phyloP scores from a whole-genome alignment of 75 land plant genomes.

The Cupressus sempervirens region DNA sequence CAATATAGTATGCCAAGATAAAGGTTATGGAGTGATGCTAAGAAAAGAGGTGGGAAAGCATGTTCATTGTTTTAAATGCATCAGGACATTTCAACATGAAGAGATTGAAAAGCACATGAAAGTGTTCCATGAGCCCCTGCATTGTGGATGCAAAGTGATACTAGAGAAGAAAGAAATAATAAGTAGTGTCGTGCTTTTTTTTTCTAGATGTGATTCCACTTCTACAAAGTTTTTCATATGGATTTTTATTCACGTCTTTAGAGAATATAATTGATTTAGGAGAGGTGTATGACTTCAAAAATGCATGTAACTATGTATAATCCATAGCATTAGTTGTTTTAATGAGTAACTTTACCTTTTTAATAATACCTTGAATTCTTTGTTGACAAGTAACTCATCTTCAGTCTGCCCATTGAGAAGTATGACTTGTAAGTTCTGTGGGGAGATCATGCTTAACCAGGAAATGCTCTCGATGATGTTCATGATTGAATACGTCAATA shows the following conservation, averaged over 20 bases:
- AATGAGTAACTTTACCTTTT: neutral
- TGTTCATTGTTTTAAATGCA: conserved; percentile 83
- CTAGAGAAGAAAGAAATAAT: conserved; percentile 93
- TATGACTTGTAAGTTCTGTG: conserved; percentile 82
- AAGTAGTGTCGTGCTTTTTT: conserved; percentile 13
- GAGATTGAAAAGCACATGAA: conserved; percentile 88
- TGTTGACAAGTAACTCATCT: conserved; percentile 71
- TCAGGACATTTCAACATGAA: conserved; percentile 50
- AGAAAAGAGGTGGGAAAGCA: conserved; percentile 67
- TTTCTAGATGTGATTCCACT: neutral
- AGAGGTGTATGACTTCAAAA: neutral
- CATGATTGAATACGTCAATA: conserved; percentile 71
- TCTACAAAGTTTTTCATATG: neutral
- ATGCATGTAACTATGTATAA: neutral
- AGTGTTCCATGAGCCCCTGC: conserved; percentile 85
- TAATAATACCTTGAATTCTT: neutral
- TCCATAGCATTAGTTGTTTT: neutral
- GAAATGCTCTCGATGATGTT: conserved; percentile 46
- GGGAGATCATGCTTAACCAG: conserved; percentile 96
- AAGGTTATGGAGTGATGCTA: conserved; percentile 78
- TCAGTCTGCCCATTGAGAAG: conserved; percentile 67
- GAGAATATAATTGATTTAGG: neutral
- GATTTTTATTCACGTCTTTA: neutral
- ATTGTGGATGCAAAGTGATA: conserved; percentile 69
- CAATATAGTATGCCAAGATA: conserved; percentile 63